A percentile compares a stretch with the other conserved stretches of the same genome.
These are phyloP conservation scores for Trypanosoma mega DNA, from an alignment of 208 protist genomes.

Conservation along the genomic window DNA sequence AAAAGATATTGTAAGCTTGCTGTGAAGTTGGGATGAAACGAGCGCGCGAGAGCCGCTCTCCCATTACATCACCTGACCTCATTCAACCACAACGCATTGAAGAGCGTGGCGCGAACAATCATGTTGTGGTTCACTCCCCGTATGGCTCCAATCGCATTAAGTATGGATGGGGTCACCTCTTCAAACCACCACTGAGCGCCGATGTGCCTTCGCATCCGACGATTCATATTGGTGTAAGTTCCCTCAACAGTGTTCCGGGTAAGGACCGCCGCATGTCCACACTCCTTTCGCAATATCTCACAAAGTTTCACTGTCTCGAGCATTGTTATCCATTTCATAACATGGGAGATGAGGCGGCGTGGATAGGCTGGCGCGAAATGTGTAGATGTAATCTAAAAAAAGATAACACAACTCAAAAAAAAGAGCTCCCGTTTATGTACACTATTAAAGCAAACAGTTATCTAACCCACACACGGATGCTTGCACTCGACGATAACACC, in stretches of 20 bases:
- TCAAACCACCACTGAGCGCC: slow-evolving; percentile 32
- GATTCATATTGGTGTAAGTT: slow-evolving; percentile 79
- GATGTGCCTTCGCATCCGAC: slow-evolving; percentile 31
- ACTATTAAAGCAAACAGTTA: slow-evolving; percentile 77
- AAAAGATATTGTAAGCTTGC: background rate
- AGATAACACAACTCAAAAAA: background rate
- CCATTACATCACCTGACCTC: background rate
- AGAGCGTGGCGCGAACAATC: slow-evolving; percentile 33
- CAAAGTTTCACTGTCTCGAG: slow-evolving; percentile 73
- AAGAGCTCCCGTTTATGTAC: slow-evolving; percentile 43
- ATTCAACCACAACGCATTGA: slow-evolving; percentile 34
- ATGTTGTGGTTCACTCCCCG: slow-evolving; percentile 57
- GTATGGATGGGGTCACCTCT: slow-evolving; percentile 70
- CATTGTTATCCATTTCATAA: slow-evolving; percentile 82
- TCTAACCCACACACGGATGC: slow-evolving; percentile 67
- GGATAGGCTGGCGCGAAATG: slow-evolving; percentile 57
- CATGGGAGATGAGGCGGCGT: slow-evolving; percentile 40
- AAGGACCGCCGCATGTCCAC: slow-evolving; percentile 58
- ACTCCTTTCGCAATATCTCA: slow-evolving; percentile 49
- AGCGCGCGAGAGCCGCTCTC: background rate
- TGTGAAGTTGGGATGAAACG: slow-evolving; percentile 5
- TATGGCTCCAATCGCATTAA: slow-evolving; percentile 40
- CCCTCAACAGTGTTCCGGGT: slow-evolving; percentile 60
- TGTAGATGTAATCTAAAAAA: slow-evolving; percentile 12
- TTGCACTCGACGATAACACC: slow-evolving; percentile 47